phyloP scores from a whole-genome alignment of 2,329 filamentous ascomycete genomes.

The Rhinocladiella mackenziei region DNA sequence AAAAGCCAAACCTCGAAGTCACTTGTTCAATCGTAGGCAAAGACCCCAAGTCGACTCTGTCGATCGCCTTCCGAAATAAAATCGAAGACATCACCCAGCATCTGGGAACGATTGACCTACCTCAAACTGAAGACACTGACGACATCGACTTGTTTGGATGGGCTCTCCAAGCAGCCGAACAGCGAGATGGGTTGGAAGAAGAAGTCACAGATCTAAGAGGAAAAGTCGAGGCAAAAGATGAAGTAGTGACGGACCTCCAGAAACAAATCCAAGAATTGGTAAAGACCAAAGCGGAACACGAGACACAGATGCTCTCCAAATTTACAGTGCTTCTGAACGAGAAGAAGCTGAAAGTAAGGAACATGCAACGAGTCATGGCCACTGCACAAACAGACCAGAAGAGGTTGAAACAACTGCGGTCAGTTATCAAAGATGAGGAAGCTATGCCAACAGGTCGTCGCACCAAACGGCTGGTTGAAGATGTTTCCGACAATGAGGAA shows the following conservation, averaged over 20 bases:
- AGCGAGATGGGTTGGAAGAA: slow-evolving; percentile 41
- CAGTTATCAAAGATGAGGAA: slow-evolving; percentile 30
- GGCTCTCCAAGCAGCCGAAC: slow-evolving; percentile 47
- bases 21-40: slow-evolving; percentile 21
- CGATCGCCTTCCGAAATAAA: slow-evolving; percentile 41
- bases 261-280: slow-evolving; percentile 56
- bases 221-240: slow-evolving; percentile 44
- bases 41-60: slow-evolving; percentile 34
- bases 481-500: slow-evolving; percentile 9
- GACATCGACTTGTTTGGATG: slow-evolving; percentile 57
- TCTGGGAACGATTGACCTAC: slow-evolving; percentile 52
- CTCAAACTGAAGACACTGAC: slow-evolving; percentile 49
- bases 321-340: slow-evolving; percentile 57
- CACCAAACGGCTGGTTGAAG: slow-evolving; percentile 21
- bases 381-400: slow-evolving; percentile 45
- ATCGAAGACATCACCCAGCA: slow-evolving; percentile 53
- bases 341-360: slow-evolving; percentile 62
- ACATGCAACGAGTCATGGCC: slow-evolving; percentile 55
- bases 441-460: slow-evolving; percentile 24
- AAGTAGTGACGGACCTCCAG: slow-evolving; percentile 49
- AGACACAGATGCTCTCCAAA: slow-evolving; percentile 55
- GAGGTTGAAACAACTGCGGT: slow-evolving; percentile 34
- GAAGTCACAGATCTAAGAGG: slow-evolving; percentile 42
- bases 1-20: slow-evolving; percentile 21
- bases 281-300: slow-evolving; percentile 53